Base-by-base conservation (phyloP, 2,329 filamentous ascomycete species). In the Fusarium algeriense region DNA sequence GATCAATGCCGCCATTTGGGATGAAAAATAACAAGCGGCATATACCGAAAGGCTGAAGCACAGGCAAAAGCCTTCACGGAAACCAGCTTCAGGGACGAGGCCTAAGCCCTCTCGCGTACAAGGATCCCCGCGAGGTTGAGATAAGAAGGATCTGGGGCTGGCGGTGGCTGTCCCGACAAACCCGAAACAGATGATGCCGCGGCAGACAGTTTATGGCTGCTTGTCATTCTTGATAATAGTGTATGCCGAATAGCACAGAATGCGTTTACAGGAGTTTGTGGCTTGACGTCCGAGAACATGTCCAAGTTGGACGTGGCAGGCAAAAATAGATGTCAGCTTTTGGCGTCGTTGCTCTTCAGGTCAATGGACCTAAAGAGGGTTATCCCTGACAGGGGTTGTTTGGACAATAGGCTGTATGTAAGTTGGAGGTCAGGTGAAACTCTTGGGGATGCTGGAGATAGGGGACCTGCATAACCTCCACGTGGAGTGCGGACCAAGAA, bases 401-500 rank as follows among this genome's bases (percentile, higher is more conserved):
- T 67, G 41, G 26, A 35, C 38, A 38, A 38, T 30, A 45, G 44
- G 43, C 43, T 55, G 50, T 40, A 46, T 50, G 28, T 44, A 44
- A 58, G 28, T 54, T 57, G 46, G 37, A 45, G 40, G 63, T 23
- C 57, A 67, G 50, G 73, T 65, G 68, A 64, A 69, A 60, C 64
- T 63, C 44, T 10, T 50, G 41, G 54, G 59, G 40, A 71, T 69
- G 68, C 38, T 58, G 28, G 50, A 64, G 56, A 73, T 68, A 73
- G 70, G 73, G 73, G 73, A 75, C 68, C 70, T 75, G 70, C 73
- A 74, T 75, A 40, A 66, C 48, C 56, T 71, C 69, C 73, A 74
- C 70, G 73, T 75, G 73, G 69, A 74, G 34, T 30, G 52, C 20
- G 57, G 30, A 69, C 55, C 38, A 53, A 49, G 48, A 56, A 65